Percentiles rank a stretch among this genome's conserved stretches.
These are phyloP conservation scores for Dactylella cylindrospora DNA, from an alignment of 2,329 filamentous ascomycete genomes.

Conservation along the genomic window DNA sequence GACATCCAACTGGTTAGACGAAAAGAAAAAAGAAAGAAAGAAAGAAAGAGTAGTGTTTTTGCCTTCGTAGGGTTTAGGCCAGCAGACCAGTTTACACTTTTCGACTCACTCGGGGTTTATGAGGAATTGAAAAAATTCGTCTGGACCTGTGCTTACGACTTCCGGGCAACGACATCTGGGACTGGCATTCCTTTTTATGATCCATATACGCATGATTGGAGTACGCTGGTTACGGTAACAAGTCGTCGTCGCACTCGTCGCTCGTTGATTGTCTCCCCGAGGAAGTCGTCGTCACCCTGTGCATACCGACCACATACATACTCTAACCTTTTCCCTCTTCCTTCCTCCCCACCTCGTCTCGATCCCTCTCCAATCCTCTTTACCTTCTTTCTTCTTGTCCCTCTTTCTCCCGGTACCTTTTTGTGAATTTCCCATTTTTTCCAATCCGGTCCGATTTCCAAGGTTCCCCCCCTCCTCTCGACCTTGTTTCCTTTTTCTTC, in stretches of 20 bases:
- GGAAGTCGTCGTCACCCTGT: slow-evolving; percentile 44
- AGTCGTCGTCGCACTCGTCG: slow-evolving; percentile 34
- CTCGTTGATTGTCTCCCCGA: slow-evolving; percentile 35
- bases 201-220: slow-evolving; percentile 40
- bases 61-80: slow-evolving; percentile 14
- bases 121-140: slow-evolving; percentile 30
- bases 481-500: slow-evolving; percentile 46
- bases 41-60: slow-evolving; percentile 26
- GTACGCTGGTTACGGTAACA: slow-evolving; percentile 21
- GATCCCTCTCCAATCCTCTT: slow-evolving; percentile 29
- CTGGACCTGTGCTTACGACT: slow-evolving; percentile 42
- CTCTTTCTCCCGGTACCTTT: slow-evolving; percentile 49
- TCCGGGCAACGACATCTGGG: slow-evolving; percentile 42
- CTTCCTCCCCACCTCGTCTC: slow-evolving; percentile 23
- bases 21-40: too few species aligned
- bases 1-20: too few species aligned
- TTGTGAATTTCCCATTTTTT: slow-evolving; percentile 43
- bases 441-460: slow-evolving; percentile 1
- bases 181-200: slow-evolving; percentile 35
- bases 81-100: neutral
- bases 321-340: slow-evolving; percentile 43
- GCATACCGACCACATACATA: slow-evolving; percentile 26
- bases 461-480: slow-evolving; percentile 48
- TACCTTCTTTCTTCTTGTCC: slow-evolving; percentile 26
- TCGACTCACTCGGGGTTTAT: slow-evolving; percentile 22